Evolutionary conservation across 495 filamentous ascomycete species (phyloP).

Genomic region (Neurospora cerealis): DNA sequence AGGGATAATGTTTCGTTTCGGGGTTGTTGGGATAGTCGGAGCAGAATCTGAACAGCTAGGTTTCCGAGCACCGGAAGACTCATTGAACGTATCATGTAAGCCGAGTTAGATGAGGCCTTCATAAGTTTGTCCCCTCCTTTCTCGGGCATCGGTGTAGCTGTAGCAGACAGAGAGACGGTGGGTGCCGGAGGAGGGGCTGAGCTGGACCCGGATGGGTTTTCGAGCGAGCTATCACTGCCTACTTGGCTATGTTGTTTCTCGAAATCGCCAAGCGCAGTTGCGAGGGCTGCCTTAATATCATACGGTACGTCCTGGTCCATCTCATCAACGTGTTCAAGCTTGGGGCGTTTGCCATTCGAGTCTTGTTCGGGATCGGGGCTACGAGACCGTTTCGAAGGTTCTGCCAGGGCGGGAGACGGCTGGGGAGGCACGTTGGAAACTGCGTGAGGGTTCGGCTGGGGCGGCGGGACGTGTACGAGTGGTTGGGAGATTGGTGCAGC

Average conservation of each 20-base stretch:
- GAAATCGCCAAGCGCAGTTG: not conserved
- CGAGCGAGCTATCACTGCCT: not conserved
- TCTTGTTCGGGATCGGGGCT: not conserved
- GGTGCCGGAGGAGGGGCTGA: not conserved
- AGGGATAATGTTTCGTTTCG: conserved; percentile 59
- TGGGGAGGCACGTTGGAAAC: not conserved
- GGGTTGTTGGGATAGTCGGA: conserved; percentile 33
- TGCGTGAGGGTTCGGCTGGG: not conserved
- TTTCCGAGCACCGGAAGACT: conserved; percentile 34
- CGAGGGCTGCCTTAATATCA: not conserved
- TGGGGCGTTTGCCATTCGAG: not conserved
- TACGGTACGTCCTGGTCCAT: not conserved
- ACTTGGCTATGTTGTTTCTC: not conserved
- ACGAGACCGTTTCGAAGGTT: not conserved
- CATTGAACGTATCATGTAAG: conserved; percentile 25
- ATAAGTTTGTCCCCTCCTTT: conserved; percentile 18
- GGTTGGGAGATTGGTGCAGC: not conserved
- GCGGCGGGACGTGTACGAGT: not conserved
- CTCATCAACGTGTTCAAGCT: not conserved
- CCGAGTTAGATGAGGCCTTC: conserved; percentile 20
- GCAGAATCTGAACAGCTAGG: conserved; percentile 35
- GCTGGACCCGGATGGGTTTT: not conserved
- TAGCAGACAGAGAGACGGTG: not conserved
- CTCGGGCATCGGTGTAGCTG: conserved; percentile 8
- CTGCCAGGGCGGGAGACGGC: not conserved